Base-by-base conservation (phyloP, 805 yeast genomes). In the Candida awuae region DNA sequence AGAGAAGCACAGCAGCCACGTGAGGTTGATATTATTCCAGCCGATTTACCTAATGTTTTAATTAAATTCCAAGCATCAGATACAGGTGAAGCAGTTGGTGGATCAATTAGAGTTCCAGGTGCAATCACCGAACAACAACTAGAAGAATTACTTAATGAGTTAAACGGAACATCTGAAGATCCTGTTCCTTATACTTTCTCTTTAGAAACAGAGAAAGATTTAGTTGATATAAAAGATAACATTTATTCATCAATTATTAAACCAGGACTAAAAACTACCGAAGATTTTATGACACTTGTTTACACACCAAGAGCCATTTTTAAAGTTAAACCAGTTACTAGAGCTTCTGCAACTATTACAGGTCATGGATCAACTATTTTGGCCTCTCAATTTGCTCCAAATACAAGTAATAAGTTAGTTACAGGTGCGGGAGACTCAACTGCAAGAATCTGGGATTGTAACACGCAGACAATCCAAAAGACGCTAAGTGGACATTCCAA, bases 371-470 rank as follows among this genome's bases (percentile, higher is more conserved):
- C 95, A 2, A 92, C 97, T 0, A 85, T 92, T 44, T 66, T 92
- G 47, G 84, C 96, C 43, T 82, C 92, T 30, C 88, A 84, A 46
- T 92, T 92, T 70, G 94, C 98, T 2, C 98, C 98, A 22, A 71
- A 83, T 53, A 80, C 88, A 14, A 75, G 90, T 14, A 71, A 88
- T 2, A 68, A 84, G 49, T 77, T 88, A 81, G 92, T 84, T 29
- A 83, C 97, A 0, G 98, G 98, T 27, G 85, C 96, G 6, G 98
- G 98, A 32, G 98, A 92, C 61, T 75, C 81, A 27, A 88, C 97
- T 8, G 97, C 97, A 2, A 70, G 97, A 56, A 74, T 90, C 34
- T 92, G 98, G 98, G 97, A 88, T 62, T 84, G 95, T 59, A 80
- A 86, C 52, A 88, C 97, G 0, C 92, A 85, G 49, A 92, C 98